Conservation (phyloP, 2,329 filamentous ascomycete genomes). For the Dryadomyces quercivorus region DNA sequence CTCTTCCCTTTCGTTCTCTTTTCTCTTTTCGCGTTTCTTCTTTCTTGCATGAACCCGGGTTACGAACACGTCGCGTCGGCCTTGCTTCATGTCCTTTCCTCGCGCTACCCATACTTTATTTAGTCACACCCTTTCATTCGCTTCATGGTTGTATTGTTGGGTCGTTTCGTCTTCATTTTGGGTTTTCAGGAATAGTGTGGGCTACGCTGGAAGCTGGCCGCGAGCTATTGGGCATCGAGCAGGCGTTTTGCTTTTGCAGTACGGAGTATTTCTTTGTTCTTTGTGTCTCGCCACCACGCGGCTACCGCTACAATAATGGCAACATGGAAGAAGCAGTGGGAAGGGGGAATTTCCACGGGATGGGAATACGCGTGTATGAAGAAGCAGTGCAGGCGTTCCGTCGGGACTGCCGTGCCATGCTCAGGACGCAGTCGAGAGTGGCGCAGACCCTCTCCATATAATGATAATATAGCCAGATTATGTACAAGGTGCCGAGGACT, state of each 20-base stretch:
- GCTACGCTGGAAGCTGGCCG: not conserved
- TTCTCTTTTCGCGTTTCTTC: not conserved
- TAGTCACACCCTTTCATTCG: constrained; percentile 1
- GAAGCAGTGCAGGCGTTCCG: not conserved
- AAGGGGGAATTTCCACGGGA: not conserved
- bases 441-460: not conserved
- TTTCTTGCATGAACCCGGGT: too few relatives aligned
- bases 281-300: not conserved
- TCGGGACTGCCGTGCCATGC: not conserved
- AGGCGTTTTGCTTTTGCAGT: constrained; percentile 1
- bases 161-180: not conserved
- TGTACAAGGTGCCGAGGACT: too few relatives aligned
- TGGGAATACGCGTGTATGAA: not conserved
- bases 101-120: not conserved
- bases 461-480: constrained; percentile 1
- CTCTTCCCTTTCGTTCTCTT: too few relatives aligned
- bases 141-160: constrained; percentile 2
- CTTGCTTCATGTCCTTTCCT: not conserved
- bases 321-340: too few relatives aligned
- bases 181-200: not conserved
- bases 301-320: too few relatives aligned
- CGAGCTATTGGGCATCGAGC: not conserved
- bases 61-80: too few relatives aligned
- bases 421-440: not conserved
- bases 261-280: not conserved